Conservation (phyloP, 352 stramenopile species). For the Pythium sukuiense region DNA sequence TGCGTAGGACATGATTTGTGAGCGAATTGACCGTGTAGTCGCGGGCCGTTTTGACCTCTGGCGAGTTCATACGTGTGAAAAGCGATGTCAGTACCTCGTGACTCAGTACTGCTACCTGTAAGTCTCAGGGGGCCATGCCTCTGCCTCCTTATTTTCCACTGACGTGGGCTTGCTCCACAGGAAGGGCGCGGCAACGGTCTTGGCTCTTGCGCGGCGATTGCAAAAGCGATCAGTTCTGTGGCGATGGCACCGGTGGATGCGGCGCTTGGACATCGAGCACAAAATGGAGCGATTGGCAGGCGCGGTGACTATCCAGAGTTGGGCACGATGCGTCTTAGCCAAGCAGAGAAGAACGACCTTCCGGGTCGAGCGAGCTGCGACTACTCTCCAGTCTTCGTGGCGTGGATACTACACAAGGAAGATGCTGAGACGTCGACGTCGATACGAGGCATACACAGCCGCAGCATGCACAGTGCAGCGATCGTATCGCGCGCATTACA, state of each 20-base stretch:
- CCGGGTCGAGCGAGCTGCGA: slow-evolving; percentile 32
- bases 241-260: slow-evolving; percentile 41
- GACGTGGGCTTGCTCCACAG: slow-evolving; percentile 21
- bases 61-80: slow-evolving; percentile 22
- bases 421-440: slow-evolving; percentile 35
- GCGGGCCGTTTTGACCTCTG: slow-evolving; percentile 32
- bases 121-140: not conserved
- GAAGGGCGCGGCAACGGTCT: slow-evolving; percentile 44
- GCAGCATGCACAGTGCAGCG: slow-evolving; percentile 40
- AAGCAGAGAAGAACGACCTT: slow-evolving; percentile 28
- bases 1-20: slow-evolving; percentile 3
- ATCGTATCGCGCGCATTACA: slow-evolving; percentile 39
- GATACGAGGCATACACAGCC: slow-evolving; percentile 37
- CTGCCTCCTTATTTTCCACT: not conserved
- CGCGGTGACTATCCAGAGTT: slow-evolving; percentile 57
- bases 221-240: slow-evolving; percentile 29
- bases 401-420: slow-evolving; percentile 49
- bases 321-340: slow-evolving; percentile 33
- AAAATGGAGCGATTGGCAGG: slow-evolving; percentile 46
- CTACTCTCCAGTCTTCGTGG: slow-evolving; percentile 46
- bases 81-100: slow-evolving; percentile 30
- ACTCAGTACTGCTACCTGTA: slow-evolving; percentile 54
- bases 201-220: slow-evolving; percentile 35
- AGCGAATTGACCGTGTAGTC: not conserved
- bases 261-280: slow-evolving; percentile 21